phyloP scores from a whole-genome alignment of 2,329 filamentous ascomycete species.

The Emericellopsis atlantica region DNA sequence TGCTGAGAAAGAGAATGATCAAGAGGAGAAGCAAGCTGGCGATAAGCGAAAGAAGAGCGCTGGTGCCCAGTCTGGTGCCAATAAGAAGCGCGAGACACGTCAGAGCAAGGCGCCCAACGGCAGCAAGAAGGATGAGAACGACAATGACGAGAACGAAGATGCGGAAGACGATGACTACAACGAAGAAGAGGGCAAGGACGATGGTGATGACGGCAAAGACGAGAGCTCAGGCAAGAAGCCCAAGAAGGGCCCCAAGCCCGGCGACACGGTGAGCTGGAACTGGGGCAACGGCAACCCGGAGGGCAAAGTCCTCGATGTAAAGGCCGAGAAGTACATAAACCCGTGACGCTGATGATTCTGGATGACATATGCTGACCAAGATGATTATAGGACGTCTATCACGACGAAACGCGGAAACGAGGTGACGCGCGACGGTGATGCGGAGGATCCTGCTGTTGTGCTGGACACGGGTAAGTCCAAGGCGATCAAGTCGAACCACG shows the following conservation, averaged over 20 bases:
- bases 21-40: conserved; percentile 4
- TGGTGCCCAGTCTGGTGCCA: conserved; percentile 10
- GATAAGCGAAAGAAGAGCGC: conserved; percentile 14
- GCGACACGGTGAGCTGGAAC: conserved; percentile 32
- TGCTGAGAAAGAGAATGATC: neutral
- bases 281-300: conserved; percentile 29
- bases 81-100: conserved; percentile 18
- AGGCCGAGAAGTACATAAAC: conserved; percentile 22
- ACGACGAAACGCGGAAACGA: conserved; percentile 27
- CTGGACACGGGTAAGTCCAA: conserved; percentile 28
- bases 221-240: conserved; percentile 14
- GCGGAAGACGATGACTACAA: conserved; percentile 12
- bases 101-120: conserved; percentile 9
- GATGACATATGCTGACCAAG: neutral
- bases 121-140: conserved; percentile 11
- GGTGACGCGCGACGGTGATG: conserved; percentile 23
- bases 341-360: neutral
- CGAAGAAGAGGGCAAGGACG: conserved; percentile 18
- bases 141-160: conserved; percentile 7
- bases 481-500: conserved; percentile 25
- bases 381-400: conserved; percentile 17
- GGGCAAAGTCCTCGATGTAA: conserved; percentile 30
- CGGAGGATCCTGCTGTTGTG: conserved; percentile 28
- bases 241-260: conserved; percentile 20
- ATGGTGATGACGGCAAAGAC: too few species aligned